Evolutionary conservation across 2,329 filamentous ascomycete genomes (phyloP).

Genomic region (Monosporascus sp.): DNA sequence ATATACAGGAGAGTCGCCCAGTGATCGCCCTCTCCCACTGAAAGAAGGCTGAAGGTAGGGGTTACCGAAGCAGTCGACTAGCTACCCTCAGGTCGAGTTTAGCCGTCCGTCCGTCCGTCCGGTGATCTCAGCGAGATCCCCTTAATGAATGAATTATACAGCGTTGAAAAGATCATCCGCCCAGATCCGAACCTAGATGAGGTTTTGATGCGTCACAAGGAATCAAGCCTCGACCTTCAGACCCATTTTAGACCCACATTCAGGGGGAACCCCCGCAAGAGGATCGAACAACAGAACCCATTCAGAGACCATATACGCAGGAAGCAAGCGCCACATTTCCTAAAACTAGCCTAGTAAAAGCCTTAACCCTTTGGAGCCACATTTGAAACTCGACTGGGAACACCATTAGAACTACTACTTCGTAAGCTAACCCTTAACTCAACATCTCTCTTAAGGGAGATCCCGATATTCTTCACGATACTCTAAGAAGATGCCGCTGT

Average conservation of each 20-base stretch:
- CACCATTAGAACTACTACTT: not conserved
- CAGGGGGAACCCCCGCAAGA: no score
- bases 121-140: conserved; percentile 16
- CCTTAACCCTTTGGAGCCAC: not conserved
- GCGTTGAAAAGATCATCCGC: no score
- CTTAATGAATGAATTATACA: not conserved
- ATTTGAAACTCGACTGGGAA: not conserved
- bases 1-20: no score
- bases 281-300: not conserved
- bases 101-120: conserved; percentile 17
- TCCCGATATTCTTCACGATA: no score
- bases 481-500: no score
- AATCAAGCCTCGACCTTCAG: no score
- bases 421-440: not conserved
- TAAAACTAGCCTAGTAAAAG: not conserved
- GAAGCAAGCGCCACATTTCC: not conserved
- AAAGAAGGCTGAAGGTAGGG: no score
- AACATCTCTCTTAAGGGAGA: no score
- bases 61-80: not conserved
- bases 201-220: no score
- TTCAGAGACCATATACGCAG: not conserved
- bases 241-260: no score
- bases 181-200: no score
- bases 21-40: no score
- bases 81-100: conserved; percentile 5